Conservation (phyloP, 805 yeast species). For the Sugiyamaella valdiviana region DNA sequence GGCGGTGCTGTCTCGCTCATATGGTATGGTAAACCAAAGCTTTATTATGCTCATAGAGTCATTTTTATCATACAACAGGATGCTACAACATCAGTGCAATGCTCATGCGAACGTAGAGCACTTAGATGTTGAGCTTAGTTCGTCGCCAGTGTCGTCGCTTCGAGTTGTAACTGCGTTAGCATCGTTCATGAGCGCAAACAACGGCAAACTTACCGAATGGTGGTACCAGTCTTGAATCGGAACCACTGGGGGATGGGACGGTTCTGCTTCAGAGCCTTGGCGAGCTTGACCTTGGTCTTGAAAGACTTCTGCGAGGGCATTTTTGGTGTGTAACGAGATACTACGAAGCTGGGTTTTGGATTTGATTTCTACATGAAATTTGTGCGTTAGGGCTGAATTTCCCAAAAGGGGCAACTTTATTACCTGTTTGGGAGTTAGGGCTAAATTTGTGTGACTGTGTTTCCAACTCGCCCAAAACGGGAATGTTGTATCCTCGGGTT, state of each 20-base stretch:
- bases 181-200: background rate
- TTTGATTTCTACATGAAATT: background rate
- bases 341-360: background rate
- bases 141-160: slow-evolving; percentile 99
- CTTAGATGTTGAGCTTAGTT: slow-evolving; percentile 95
- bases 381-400: background rate
- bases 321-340: background rate
- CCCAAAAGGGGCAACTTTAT: background rate
- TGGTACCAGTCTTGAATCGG: slow-evolving; percentile 97
- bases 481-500: no score
- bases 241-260: slow-evolving; percentile 99
- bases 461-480: no score
- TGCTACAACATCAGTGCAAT: background rate
- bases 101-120: slow-evolving; percentile 10
- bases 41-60: background rate
- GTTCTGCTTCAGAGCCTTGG: slow-evolving; percentile 98
- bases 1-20: no score
- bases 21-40: no score
- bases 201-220: slow-evolving; percentile 48
- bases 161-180: slow-evolving; percentile 71
- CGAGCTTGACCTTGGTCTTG: slow-evolving; percentile 96
- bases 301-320: slow-evolving; percentile 72
- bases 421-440: background rate
- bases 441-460: background rate
- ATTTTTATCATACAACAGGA: background rate